Evolutionary conservation across 139 green algal species (phyloP).

Genomic region (Picochlorum costavermella): DNA sequence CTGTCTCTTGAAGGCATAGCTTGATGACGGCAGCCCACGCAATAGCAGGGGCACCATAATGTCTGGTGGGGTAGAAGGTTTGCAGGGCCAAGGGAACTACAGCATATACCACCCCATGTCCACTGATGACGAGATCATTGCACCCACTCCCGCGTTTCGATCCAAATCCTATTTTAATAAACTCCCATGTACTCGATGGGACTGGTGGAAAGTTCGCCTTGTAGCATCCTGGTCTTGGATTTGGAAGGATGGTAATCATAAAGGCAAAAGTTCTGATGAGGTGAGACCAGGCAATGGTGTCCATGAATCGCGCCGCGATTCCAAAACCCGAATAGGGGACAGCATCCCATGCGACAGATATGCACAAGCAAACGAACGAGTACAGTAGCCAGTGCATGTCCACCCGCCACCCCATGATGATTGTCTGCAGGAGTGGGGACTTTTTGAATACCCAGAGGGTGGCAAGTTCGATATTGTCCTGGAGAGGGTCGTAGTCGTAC

Average conservation of each 20-base stretch:
- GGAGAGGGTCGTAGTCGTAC: slow-evolving; percentile 50
- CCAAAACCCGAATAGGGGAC: slow-evolving; percentile 72
- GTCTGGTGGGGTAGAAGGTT: slow-evolving; percentile 41
- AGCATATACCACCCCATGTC: slow-evolving; percentile 60
- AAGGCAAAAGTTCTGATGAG: slow-evolving; percentile 56
- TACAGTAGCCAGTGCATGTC: slow-evolving; percentile 57
- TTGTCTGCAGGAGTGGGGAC: slow-evolving; percentile 6
- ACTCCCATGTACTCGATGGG: slow-evolving; percentile 37
- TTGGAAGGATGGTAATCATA: slow-evolving; percentile 72
- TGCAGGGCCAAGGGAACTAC: slow-evolving; percentile 46
- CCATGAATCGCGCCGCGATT: slow-evolving; percentile 50
- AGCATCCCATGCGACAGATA: slow-evolving; percentile 57
- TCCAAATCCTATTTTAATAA: slow-evolving; percentile 41
- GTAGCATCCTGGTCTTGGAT: slow-evolving; percentile 62
- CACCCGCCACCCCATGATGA: slow-evolving; percentile 22
- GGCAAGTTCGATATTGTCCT: slow-evolving; percentile 58
- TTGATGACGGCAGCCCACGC: slow-evolving; percentile 22
- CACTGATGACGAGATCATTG: slow-evolving; percentile 68
- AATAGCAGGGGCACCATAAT: not conserved
- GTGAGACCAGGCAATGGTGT: slow-evolving; percentile 51
- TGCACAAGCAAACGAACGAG: slow-evolving; percentile 44
- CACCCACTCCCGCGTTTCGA: slow-evolving; percentile 57
- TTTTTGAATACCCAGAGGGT: slow-evolving; percentile 23
- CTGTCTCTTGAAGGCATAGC: slow-evolving; percentile 25
- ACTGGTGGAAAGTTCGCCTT: slow-evolving; percentile 51